A percentile compares a stretch with the other conserved stretches of the same genome.
phyloP scores from a whole-genome alignment of 805 yeast genomes.

The Monosporozyma aquatica region DNA sequence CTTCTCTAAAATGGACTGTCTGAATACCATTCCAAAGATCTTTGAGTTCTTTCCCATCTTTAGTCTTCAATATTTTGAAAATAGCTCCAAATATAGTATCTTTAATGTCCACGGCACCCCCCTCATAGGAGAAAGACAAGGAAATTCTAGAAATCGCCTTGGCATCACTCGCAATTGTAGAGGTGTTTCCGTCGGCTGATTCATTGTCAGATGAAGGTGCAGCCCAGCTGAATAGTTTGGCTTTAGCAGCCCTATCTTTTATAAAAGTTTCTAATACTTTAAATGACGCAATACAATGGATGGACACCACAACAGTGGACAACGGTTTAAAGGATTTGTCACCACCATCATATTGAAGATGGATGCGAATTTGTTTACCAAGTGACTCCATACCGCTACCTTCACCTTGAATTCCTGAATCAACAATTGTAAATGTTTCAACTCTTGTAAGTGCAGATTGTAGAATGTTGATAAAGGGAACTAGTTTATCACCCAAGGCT shows the following conservation, averaged over 20 bases:
- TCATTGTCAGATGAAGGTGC: slow-evolving; percentile 3
- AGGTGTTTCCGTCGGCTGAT: slow-evolving; percentile 5
- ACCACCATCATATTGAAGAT: slow-evolving; percentile 36
- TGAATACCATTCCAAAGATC: slow-evolving; percentile 54
- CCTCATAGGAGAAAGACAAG: slow-evolving; percentile 51
- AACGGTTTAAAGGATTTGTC: slow-evolving; percentile 23
- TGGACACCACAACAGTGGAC: slow-evolving; percentile 30
- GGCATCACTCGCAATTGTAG: not conserved
- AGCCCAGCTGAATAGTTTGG: slow-evolving; percentile 17
- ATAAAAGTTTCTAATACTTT: slow-evolving; percentile 38
- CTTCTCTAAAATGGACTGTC: slow-evolving; percentile 38
- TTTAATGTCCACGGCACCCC: slow-evolving; percentile 48
- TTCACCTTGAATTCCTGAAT: slow-evolving; percentile 32
- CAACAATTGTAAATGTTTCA: slow-evolving; percentile 59
- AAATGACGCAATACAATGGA: slow-evolving; percentile 48
- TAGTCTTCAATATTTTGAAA: slow-evolving; percentile 39
- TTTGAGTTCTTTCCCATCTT: slow-evolving; percentile 33
- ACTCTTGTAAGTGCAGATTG: slow-evolving; percentile 68
- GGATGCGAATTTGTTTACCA: slow-evolving; percentile 62
- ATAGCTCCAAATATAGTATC: slow-evolving; percentile 73
- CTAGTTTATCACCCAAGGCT: slow-evolving; percentile 30
- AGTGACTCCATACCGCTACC: slow-evolving; percentile 47
- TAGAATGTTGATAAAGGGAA: slow-evolving; percentile 44
- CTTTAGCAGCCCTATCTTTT: slow-evolving; percentile 30
- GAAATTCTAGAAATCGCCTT: slow-evolving; percentile 25